phyloP scores from a whole-genome alignment of 2,329 filamentous ascomycete species.

The Beauveria sp. region DNA sequence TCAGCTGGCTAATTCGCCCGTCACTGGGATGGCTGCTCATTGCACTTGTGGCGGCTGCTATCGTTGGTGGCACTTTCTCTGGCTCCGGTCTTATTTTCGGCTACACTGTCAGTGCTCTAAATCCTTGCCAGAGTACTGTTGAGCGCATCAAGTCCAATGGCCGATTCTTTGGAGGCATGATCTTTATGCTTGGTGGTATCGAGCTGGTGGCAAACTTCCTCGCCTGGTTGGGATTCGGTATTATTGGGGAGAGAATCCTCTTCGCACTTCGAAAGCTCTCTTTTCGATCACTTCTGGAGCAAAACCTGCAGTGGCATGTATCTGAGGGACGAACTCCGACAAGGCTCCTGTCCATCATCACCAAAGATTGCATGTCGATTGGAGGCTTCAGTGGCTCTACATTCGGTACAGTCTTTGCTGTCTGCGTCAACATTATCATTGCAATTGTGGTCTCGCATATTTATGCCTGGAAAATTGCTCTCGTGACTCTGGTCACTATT shows the following conservation, averaged over 20 bases:
- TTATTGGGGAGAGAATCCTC: constrained; percentile 48
- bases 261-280: constrained; percentile 48
- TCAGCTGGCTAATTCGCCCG: constrained; percentile 18
- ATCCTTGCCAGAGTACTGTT: constrained; percentile 40
- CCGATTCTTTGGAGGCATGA: constrained; percentile 47
- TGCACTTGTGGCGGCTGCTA: constrained; percentile 40
- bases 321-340: constrained; percentile 36
- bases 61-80: constrained; percentile 51
- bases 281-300: constrained; percentile 47
- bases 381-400: constrained; percentile 49
- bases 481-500: constrained; percentile 46
- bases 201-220: constrained; percentile 52
- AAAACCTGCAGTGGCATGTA: constrained; percentile 53
- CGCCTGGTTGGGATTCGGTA: constrained; percentile 49
- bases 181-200: constrained; percentile 52
- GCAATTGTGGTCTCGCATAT: constrained; percentile 47
- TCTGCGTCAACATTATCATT: constrained; percentile 44
- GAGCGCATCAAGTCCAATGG: constrained; percentile 40
- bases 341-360: constrained; percentile 44
- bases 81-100: constrained; percentile 53
- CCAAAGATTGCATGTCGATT: constrained; percentile 45
- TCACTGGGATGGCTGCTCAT: constrained; percentile 34
- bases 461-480: constrained; percentile 51
- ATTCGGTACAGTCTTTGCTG: constrained; percentile 45
- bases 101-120: constrained; percentile 49